Evolutionary conservation across 495 filamentous ascomycete species (phyloP).

Genomic region (Xylaria cubensis): DNA sequence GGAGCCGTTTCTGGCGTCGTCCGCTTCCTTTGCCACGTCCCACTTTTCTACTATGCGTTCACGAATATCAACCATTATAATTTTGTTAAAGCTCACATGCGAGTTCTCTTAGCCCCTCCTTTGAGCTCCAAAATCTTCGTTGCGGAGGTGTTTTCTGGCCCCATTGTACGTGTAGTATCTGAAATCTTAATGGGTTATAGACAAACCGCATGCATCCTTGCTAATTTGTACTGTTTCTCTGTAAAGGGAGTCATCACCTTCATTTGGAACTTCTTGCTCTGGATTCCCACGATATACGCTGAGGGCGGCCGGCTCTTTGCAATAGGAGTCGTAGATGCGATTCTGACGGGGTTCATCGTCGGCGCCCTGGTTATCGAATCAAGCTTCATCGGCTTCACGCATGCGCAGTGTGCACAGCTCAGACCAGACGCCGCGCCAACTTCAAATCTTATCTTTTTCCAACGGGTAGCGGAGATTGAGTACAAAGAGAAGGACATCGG

Average conservation of each 20-base stretch:
- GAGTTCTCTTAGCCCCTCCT: conserved; percentile 3
- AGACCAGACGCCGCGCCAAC: not conserved
- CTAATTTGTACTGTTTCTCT: not conserved
- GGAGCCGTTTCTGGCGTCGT: conserved; percentile 8
- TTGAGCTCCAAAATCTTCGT: conserved; percentile 1
- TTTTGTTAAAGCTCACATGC: conserved; percentile 4
- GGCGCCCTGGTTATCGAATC: not conserved
- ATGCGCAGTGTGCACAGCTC: not conserved
- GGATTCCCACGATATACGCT: not conserved
- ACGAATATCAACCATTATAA: not conserved
- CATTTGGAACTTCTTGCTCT: not conserved
- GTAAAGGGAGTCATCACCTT: not conserved
- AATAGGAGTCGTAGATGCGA: conserved; percentile 5
- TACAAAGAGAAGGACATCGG: not conserved
- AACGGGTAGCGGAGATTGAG: not conserved
- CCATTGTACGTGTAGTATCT: conserved; percentile 1
- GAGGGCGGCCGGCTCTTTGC: not conserved
- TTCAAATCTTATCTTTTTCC: conserved; percentile 3
- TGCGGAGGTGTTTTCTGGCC: not conserved
- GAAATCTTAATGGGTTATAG: not conserved
- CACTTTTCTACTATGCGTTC: not conserved
- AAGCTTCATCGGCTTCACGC: conserved; percentile 9
- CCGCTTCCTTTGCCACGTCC: conserved; percentile 10
- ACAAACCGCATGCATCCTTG: not conserved
- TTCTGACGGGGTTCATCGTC: not conserved